These are phyloP conservation scores for Leucocoprinus birnbaumii DNA, from an alignment of 768 basidiomycete species.

Conservation along the genomic window DNA sequence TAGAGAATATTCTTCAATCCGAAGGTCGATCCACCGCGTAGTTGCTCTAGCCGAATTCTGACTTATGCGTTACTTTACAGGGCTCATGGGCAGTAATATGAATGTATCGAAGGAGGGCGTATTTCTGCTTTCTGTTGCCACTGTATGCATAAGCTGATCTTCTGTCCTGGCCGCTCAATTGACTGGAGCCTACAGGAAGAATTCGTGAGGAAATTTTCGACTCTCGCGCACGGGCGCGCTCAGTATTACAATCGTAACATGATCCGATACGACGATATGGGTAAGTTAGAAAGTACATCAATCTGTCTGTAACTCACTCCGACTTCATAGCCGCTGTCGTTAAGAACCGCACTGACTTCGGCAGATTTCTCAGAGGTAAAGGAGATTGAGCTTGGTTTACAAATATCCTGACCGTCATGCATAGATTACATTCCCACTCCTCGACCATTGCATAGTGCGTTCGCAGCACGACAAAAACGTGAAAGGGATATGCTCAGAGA, in stretches of 20 bases:
- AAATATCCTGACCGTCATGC: neutral
- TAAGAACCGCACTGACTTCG: conserved; percentile 62
- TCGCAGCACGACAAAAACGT: conserved; percentile 35
- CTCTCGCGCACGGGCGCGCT: conserved; percentile 68
- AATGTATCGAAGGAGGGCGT: conserved; percentile 74
- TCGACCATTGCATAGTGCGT: conserved; percentile 56
- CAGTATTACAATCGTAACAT: conserved; percentile 49
- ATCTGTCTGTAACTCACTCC: conserved; percentile 7
- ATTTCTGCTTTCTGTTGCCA: conserved; percentile 72
- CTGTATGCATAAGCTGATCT: conserved; percentile 41
- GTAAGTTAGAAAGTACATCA: conserved; percentile 36
- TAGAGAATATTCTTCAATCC: conserved; percentile 79
- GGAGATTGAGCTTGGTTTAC: neutral
- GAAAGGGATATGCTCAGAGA: conserved; percentile 45
- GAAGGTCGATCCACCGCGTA: conserved; percentile 50
- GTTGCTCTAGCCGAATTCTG: neutral
- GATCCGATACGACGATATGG: conserved; percentile 73
- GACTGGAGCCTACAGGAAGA: conserved; percentile 60
- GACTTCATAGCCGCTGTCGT: conserved; percentile 48
- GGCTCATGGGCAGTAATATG: conserved; percentile 38
- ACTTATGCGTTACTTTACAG: conserved; percentile 29
- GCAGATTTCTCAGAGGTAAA: conserved; percentile 69
- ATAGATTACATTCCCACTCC: conserved; percentile 69
- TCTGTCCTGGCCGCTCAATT: conserved; percentile 1
- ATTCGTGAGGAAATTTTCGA: conserved; percentile 74